These are phyloP conservation scores for Lignosus rhinocerotis DNA, from an alignment of 1,284 basidiomycete genomes.

Conservation along the genomic window DNA sequence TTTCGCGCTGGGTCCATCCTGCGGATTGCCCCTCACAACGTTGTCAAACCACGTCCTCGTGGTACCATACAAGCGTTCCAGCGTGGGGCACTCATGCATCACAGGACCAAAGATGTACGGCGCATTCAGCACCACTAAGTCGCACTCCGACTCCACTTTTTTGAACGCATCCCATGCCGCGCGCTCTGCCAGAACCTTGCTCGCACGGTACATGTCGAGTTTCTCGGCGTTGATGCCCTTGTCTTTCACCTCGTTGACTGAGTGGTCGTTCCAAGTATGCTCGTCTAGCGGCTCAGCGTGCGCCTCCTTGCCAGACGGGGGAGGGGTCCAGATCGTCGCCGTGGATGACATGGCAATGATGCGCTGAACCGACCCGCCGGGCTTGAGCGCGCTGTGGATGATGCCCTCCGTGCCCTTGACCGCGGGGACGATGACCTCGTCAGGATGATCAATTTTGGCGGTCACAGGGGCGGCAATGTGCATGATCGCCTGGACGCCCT, in stretches of 20 bases:
- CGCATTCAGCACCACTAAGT: conserved; percentile 57
- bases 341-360: conserved; percentile 66
- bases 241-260: conserved; percentile 49
- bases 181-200: conserved; percentile 71
- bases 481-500: conserved; percentile 43
- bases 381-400: conserved; percentile 25
- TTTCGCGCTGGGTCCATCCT: conserved; percentile 20
- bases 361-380: conserved; percentile 52
- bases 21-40: conserved; percentile 19
- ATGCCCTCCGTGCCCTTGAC: conserved; percentile 30
- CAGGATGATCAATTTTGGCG: conserved; percentile 34
- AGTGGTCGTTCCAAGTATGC: conserved; percentile 57
- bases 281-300: conserved; percentile 38
- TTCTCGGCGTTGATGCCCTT: conserved; percentile 47
- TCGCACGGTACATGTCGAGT: conserved; percentile 51
- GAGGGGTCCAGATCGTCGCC: conserved; percentile 34
- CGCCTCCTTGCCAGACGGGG: conserved; percentile 28
- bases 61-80: conserved; percentile 54
- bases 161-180: conserved; percentile 61
- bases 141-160: conserved; percentile 47
- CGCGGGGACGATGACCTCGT: conserved; percentile 34
- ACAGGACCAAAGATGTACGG: conserved; percentile 48
- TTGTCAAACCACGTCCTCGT: conserved; percentile 31
- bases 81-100: conserved; percentile 50
- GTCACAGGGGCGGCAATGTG: conserved; percentile 49